Conservation (phyloP, 2,329 filamentous ascomycete species). For the Penicillium sp. region DNA sequence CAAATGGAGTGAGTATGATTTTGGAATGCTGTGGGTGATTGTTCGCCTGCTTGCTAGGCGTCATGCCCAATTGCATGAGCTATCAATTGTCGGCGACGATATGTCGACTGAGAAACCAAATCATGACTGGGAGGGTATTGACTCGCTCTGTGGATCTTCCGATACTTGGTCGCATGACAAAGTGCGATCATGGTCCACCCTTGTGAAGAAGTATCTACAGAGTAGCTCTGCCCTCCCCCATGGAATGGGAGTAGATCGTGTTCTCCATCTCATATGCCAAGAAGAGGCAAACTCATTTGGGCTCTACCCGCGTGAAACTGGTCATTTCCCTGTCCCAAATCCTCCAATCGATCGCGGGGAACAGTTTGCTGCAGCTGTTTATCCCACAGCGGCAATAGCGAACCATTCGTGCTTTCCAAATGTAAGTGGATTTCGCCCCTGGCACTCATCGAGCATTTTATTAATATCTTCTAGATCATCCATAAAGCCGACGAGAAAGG, state of each 20-base stretch:
- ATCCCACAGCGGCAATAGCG: slow-evolving; percentile 25
- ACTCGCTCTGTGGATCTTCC: slow-evolving; percentile 30
- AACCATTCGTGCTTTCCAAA: slow-evolving; percentile 29
- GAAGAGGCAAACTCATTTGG: slow-evolving; percentile 30
- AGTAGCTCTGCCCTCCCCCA: slow-evolving; percentile 19
- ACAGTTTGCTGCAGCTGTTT: slow-evolving; percentile 26
- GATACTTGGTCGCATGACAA: slow-evolving; percentile 33
- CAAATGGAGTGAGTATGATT: slow-evolving; percentile 35
- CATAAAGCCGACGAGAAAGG: slow-evolving; percentile 33
- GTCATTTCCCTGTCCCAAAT: slow-evolving; percentile 13
- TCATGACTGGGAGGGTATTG: slow-evolving; percentile 27
- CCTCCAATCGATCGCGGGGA: slow-evolving; percentile 18
- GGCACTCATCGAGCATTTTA: neutral
- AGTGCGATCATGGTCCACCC: slow-evolving; percentile 25
- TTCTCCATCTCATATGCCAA: slow-evolving; percentile 28
- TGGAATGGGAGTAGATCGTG: slow-evolving; percentile 14
- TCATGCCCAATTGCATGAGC: slow-evolving; percentile 3
- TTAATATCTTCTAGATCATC: slow-evolving; percentile 22
- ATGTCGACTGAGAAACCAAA: slow-evolving; percentile 8
- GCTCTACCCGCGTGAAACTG: slow-evolving; percentile 27
- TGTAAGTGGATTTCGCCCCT: slow-evolving; percentile 12
- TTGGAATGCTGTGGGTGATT: slow-evolving; percentile 38
- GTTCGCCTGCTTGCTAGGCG: slow-evolving; percentile 31
- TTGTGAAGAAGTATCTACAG: slow-evolving; percentile 34
- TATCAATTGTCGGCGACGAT: neutral